These are phyloP conservation scores for Dendryphion nanum DNA, from an alignment of 2,329 filamentous ascomycete species.

Conservation along the genomic window DNA sequence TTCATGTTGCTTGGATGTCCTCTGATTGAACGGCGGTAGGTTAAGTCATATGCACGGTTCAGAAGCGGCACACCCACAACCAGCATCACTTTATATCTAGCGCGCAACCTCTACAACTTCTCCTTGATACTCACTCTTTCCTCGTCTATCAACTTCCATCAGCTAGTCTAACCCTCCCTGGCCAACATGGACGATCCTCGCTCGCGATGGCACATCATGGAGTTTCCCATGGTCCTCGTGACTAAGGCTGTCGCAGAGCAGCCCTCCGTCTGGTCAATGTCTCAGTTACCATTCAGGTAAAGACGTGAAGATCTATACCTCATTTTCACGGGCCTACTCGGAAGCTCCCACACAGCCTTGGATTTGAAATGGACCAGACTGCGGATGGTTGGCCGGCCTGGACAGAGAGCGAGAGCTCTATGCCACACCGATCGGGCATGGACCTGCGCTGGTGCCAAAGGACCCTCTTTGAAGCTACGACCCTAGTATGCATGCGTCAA, in stretches of 20 bases:
- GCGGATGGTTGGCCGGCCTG: no score
- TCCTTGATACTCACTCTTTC: not conserved
- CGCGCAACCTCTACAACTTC: not conserved
- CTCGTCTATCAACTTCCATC: not conserved
- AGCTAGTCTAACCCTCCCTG: not conserved
- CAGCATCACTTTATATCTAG: not conserved
- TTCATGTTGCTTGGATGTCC: conserved; percentile 3
- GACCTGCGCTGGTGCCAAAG: no score
- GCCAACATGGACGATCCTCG: not conserved
- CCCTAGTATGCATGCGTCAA: no score
- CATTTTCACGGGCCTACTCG: conserved; percentile 18
- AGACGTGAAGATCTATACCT: conserved; percentile 15
- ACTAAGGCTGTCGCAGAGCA: conserved; percentile 15
- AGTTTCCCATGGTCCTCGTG: conserved; percentile 3
- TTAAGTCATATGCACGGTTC: no score
- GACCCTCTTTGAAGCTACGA: no score
- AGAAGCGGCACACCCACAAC: no score
- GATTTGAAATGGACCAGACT: conserved; percentile 5
- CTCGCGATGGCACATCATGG: not conserved
- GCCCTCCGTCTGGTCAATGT: conserved; percentile 14
- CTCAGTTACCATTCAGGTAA: conserved; percentile 5
- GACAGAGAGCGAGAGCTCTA: not conserved
- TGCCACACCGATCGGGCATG: conserved; percentile 6
- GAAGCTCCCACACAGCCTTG: conserved; percentile 9
- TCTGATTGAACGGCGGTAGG: conserved; percentile 25